Conservation (phyloP, 805 yeast genomes). For the Pichia ethanolica region DNA sequence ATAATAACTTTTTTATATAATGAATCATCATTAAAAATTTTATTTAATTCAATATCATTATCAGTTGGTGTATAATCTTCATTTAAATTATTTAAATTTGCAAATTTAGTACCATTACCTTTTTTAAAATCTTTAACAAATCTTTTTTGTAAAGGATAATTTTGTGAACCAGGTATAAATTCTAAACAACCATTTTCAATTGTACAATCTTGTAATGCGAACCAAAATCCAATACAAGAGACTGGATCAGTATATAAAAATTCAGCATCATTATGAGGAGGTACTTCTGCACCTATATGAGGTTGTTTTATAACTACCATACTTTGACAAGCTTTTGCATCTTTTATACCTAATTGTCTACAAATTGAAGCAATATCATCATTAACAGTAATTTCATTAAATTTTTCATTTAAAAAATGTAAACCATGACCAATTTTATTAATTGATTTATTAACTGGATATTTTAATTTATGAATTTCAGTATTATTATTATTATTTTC, state of each 20-base stretch:
- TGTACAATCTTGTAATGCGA: slow-evolving; percentile 71
- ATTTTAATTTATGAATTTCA: slow-evolving; percentile 38
- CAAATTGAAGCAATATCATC: slow-evolving; percentile 45
- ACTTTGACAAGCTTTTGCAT: slow-evolving; percentile 68
- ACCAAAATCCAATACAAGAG: slow-evolving; percentile 73
- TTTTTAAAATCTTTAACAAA: slow-evolving; percentile 49
- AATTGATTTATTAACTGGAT: slow-evolving; percentile 49
- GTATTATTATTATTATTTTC: too few relatives aligned
- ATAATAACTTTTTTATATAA: slow-evolving; percentile 50
- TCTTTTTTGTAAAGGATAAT: slow-evolving; percentile 47
- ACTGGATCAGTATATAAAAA: slow-evolving; percentile 68
- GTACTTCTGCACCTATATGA: slow-evolving; percentile 63
- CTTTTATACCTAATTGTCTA: slow-evolving; percentile 42
- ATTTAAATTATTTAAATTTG: slow-evolving; percentile 20
- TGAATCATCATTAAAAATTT: slow-evolving; percentile 28
- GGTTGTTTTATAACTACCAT: slow-evolving; percentile 81
- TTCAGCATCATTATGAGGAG: slow-evolving; percentile 70
- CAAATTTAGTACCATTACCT: slow-evolving; percentile 51
- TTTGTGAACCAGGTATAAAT: slow-evolving; percentile 65
- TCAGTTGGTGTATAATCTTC: slow-evolving; percentile 15
- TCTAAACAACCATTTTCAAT: slow-evolving; percentile 59
- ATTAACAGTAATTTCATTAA: slow-evolving; percentile 43
- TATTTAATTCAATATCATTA: slow-evolving; percentile 20
- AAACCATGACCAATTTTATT: slow-evolving; percentile 79
- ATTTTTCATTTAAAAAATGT: slow-evolving; percentile 49